phyloP scores from a whole-genome alignment of 2,329 filamentous ascomycete species.

The Cadophora luteo-olivacea region DNA sequence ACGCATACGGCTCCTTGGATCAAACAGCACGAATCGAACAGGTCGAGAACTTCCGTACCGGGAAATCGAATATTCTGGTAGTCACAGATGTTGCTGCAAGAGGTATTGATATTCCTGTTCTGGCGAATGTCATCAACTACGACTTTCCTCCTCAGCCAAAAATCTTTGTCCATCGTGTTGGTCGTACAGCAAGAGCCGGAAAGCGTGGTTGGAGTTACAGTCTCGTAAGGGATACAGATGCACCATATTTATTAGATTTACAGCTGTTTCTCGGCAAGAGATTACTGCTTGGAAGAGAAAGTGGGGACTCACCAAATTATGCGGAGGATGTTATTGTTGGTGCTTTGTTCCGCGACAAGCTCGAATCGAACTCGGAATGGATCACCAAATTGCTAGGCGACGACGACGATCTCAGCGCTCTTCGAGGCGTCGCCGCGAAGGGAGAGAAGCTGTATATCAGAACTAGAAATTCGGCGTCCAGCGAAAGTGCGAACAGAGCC shows the following conservation, averaged over 20 bases:
- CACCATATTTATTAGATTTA: slow-evolving; percentile 90
- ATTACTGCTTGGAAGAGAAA: slow-evolving; percentile 75
- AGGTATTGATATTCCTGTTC: slow-evolving; percentile 95
- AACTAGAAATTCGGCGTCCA: slow-evolving; percentile 88
- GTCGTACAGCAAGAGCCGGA: slow-evolving; percentile 92
- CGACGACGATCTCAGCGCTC: slow-evolving; percentile 72
- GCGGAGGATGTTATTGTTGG: slow-evolving; percentile 86
- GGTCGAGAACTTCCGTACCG: slow-evolving; percentile 86
- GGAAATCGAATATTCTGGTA: slow-evolving; percentile 87
- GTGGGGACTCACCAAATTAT: slow-evolving; percentile 68
- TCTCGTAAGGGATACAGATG: slow-evolving; percentile 84
- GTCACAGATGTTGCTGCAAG: slow-evolving; percentile 96
- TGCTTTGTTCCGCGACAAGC: slow-evolving; percentile 70
- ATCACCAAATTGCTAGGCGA: slow-evolving; percentile 79
- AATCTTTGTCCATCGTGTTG: slow-evolving; percentile 94
- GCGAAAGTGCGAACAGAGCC: slow-evolving; percentile 86
- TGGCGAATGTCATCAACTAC: slow-evolving; percentile 98
- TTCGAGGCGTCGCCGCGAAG: slow-evolving; percentile 79
- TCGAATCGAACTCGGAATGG: slow-evolving; percentile 83
- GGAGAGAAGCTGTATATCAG: slow-evolving; percentile 93
- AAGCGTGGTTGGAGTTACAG: slow-evolving; percentile 95
- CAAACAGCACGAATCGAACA: slow-evolving; percentile 92
- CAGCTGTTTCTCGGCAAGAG: slow-evolving; percentile 92
- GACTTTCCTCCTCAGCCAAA: slow-evolving; percentile 97
- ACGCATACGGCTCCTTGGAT: slow-evolving; percentile 93